A percentile compares a stretch with the other conserved stretches of the same genome.
Evolutionary conservation across 108 stramenopile species (phyloP).

Genomic region (Pseudonitzschia multiseries): DNA sequence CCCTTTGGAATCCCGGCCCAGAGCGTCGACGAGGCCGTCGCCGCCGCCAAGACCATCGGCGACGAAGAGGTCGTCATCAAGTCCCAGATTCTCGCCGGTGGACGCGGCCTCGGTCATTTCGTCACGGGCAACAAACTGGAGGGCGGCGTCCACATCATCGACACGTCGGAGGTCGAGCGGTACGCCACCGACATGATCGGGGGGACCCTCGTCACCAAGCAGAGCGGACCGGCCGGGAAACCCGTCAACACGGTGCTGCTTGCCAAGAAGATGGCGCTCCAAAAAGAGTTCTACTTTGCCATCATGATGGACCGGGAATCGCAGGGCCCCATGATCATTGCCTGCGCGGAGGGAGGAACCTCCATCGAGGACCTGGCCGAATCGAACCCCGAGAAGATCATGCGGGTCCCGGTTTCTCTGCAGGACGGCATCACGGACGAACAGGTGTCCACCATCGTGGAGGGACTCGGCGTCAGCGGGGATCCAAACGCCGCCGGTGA

Average conservation of each 20-base stretch:
- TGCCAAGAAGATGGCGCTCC: slow-evolving; percentile 80
- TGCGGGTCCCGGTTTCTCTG: slow-evolving; percentile 67
- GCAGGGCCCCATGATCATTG: slow-evolving; percentile 78
- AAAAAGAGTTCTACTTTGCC: slow-evolving; percentile 79
- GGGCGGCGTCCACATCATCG: slow-evolving; percentile 87
- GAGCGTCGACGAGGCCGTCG: slow-evolving; percentile 37
- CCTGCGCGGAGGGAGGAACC: slow-evolving; percentile 67
- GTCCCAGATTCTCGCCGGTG: slow-evolving; percentile 86
- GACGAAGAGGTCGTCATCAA: slow-evolving; percentile 64
- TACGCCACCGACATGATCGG: slow-evolving; percentile 83
- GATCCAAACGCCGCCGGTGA: slow-evolving; percentile 37
- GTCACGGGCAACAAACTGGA: slow-evolving; percentile 68
- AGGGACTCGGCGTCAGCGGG: slow-evolving; percentile 37
- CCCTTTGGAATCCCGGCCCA: slow-evolving; percentile 44
- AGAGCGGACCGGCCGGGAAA: slow-evolving; percentile 48
- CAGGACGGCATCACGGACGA: slow-evolving; percentile 60
- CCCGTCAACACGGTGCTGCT: slow-evolving; percentile 64
- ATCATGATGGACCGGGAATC: slow-evolving; percentile 79
- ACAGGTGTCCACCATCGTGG: slow-evolving; percentile 40
- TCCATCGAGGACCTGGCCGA: slow-evolving; percentile 86
- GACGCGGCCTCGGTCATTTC: slow-evolving; percentile 81
- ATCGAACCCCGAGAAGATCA: slow-evolving; percentile 71
- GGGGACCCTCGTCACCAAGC: slow-evolving; percentile 82
- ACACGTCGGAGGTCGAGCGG: slow-evolving; percentile 53
- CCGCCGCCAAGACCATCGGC: slow-evolving; percentile 32